Evolutionary conservation across 345 rosid species (phyloP).

Genomic region (Pistacia atlantica): DNA sequence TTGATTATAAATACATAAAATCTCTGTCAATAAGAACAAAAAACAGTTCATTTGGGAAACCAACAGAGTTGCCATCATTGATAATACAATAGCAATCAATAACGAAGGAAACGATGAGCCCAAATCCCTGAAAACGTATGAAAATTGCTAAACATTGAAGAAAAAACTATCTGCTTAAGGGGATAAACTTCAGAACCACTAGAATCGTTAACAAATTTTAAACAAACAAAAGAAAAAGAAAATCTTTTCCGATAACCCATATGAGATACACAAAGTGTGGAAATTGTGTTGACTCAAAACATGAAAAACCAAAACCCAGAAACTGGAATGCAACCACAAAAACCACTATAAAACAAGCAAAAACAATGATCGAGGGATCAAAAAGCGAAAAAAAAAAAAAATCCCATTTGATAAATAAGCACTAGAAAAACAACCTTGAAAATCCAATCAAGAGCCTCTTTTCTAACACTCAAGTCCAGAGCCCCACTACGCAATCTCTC

Average conservation of each 20-base stretch:
- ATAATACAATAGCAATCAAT: background rate
- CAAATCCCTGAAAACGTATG: background rate
- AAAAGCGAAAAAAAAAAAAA: constrained; percentile 9
- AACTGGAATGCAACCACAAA: constrained; percentile 8
- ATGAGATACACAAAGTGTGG: background rate
- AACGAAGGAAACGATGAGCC: constrained; percentile 4
- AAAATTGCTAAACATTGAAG: background rate
- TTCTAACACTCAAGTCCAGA: constrained; percentile 51
- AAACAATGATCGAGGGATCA: constrained; percentile 18
- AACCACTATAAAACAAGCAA: background rate
- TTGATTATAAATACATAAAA: constrained; percentile 18
- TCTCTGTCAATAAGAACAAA: background rate
- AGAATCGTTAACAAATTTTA: background rate
- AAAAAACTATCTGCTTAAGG: background rate
- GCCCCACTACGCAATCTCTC: constrained; percentile 56
- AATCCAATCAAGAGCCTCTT: constrained; percentile 71
- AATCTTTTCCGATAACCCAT: background rate
- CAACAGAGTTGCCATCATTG: constrained; percentile 1
- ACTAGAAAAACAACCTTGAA: constrained; percentile 45
- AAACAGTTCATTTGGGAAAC: background rate
- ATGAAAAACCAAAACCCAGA: constrained; percentile 10
- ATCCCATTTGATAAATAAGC: background rate
- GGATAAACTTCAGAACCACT: constrained; percentile 4
- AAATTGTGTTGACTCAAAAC: background rate
- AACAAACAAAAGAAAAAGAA: background rate